Percentiles rank a stretch among this genome's conserved stretches.
These are phyloP conservation scores for Paulownia fortunei DNA, from an alignment of 257 asterid species.

Conservation along the genomic window DNA sequence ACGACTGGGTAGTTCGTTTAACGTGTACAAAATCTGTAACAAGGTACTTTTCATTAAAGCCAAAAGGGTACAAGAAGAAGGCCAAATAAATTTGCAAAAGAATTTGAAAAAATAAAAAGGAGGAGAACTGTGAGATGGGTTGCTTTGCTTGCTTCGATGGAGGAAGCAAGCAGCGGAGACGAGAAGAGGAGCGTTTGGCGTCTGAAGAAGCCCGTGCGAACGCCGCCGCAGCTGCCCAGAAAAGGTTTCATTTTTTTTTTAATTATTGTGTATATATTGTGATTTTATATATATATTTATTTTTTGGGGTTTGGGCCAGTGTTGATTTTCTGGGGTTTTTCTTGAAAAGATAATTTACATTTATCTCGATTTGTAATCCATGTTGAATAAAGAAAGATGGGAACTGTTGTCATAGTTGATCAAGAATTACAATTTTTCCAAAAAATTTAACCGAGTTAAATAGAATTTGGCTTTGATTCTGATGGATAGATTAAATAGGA, in stretches of 20 bases:
- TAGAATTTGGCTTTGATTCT: slow-evolving; percentile 10
- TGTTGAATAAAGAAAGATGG: slow-evolving; percentile 1
- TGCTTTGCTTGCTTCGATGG: slow-evolving; percentile 90
- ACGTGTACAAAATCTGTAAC: too few relatives aligned
- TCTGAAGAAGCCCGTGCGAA: slow-evolving; percentile 81
- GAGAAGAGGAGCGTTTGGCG: slow-evolving; percentile 82
- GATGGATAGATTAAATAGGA: background rate
- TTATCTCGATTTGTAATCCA: background rate
- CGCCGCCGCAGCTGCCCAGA: slow-evolving; percentile 96
- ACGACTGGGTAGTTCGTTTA: too few relatives aligned
- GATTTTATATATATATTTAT: background rate
- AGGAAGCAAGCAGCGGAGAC: slow-evolving; percentile 70
- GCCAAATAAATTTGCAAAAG: background rate
- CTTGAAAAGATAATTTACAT: background rate
- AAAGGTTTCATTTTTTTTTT: slow-evolving; percentile 49
- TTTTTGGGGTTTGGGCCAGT: background rate
- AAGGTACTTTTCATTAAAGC: too few relatives aligned
- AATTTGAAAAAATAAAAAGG: background rate
- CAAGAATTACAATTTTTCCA: background rate
- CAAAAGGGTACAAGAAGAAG: background rate
- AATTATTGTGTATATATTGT: background rate
- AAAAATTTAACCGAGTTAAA: background rate
- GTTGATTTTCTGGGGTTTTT: slow-evolving; percentile 25
- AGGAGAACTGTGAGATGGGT: slow-evolving; percentile 52
- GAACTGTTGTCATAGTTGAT: background rate